phyloP scores from a whole-genome alignment of 148 eudicot genomes.

The Rhododendron kiyosumense region DNA sequence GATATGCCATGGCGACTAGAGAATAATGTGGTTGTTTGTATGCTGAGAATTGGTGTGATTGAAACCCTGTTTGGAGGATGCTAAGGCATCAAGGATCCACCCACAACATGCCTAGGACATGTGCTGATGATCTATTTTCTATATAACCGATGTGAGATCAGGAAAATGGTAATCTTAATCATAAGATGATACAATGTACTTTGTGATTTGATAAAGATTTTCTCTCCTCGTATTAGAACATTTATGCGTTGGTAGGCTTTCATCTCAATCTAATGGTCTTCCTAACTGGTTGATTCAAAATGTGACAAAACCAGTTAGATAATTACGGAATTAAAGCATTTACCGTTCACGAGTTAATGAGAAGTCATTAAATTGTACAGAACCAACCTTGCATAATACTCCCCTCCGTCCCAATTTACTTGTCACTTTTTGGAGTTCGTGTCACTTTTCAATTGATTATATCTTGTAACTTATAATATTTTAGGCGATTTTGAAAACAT shows the following conservation, averaged over 20 bases:
- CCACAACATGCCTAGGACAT: not conserved
- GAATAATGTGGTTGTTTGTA: not conserved
- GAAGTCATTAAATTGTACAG: not conserved
- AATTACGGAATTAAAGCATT: not conserved
- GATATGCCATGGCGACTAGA: not conserved
- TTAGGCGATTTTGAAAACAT: too few relatives aligned
- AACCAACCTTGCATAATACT: not conserved
- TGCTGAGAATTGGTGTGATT: not conserved
- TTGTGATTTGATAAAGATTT: not conserved
- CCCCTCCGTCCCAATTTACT: too few relatives aligned
- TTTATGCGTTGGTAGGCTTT: not conserved
- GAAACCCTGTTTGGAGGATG: not conserved
- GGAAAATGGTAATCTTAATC: not conserved
- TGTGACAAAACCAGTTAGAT: not conserved
- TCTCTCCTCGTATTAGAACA: not conserved
- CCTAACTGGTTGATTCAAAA: not conserved
- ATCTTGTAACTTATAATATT: too few relatives aligned
- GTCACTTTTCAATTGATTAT: too few relatives aligned
- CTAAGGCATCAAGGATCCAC: not conserved
- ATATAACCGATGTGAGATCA: not conserved
- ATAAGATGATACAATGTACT: not conserved
- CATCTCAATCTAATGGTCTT: not conserved
- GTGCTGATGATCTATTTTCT: not conserved
- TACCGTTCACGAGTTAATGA: not conserved
- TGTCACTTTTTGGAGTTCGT: too few relatives aligned